Percentiles rank a stretch among this genome's conserved stretches.
Evolutionary conservation across 805 yeast genomes (phyloP).

Genomic region (Danielia reshetovae): DNA sequence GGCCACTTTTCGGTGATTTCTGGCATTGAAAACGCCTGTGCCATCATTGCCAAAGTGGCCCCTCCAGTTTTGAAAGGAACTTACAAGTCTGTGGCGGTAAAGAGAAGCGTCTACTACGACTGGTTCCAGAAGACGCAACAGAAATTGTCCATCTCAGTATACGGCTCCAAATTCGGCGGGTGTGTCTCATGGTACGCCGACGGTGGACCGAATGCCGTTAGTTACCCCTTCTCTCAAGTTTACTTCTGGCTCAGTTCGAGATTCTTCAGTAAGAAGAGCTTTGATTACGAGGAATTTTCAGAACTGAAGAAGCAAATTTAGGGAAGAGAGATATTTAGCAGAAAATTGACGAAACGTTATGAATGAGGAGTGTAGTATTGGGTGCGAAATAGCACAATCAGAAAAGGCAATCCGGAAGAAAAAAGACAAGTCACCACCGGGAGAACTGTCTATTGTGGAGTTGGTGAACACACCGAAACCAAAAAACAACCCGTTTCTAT

Average conservation of each 20-base stretch:
- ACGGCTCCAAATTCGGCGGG: slow-evolving; percentile 38
- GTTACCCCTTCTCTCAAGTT: slow-evolving; percentile 38
- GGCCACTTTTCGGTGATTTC: slow-evolving; percentile 41
- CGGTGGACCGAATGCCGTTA: slow-evolving; percentile 27
- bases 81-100: slow-evolving; percentile 28
- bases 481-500: no score
- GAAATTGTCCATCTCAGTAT: slow-evolving; percentile 26
- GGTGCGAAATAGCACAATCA: no score
- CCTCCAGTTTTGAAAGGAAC: slow-evolving; percentile 25
- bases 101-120: slow-evolving; percentile 27
- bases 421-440: no score
- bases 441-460: no score
- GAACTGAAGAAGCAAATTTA: no score
- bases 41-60: slow-evolving; percentile 21
- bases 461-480: no score
- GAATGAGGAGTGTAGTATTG: no score
- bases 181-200: slow-evolving; percentile 37
- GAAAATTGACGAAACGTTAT: no score
- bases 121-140: slow-evolving; percentile 30
- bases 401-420: no score
- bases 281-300: slow-evolving; percentile 13
- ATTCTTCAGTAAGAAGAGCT: slow-evolving; percentile 5
- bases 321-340: no score
- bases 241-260: slow-evolving; percentile 21
- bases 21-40: slow-evolving; percentile 34